Base-by-base conservation (phyloP, 106 monocot species). In the Cymbidium sinense region DNA sequence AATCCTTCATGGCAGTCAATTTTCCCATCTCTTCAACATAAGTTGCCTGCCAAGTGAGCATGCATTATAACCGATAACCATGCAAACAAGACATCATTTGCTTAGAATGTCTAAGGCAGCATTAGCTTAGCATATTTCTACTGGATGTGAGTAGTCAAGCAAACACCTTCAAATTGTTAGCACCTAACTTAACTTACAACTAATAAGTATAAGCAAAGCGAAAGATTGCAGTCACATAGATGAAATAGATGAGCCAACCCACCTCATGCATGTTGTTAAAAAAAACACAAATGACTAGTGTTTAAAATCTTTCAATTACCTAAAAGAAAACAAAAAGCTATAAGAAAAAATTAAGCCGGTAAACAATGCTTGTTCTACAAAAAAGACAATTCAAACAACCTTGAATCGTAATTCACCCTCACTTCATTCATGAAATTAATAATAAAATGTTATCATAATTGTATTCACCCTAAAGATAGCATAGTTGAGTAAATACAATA, bases 1-100 rank as follows among this genome's bases (percentile, higher is more conserved):
- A 88, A 86, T 98, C 93, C 84, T 94, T 98, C 89, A 98, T 94
- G 33, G 74, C 34, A 67, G 76, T 78, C 43, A 93, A 37, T 51
- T 90, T 98, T 29, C 89, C 91, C 81, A 83, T 82, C 84, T 92
- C 96, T 80, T 98, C 91, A 76, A 88, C 20, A 78, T 85, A 91
- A 28, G 84, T 94, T 67, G 77, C 88, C 96, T 98, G 76, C 37
- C 65, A 83, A 65, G 30, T 67, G 31, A 58, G 23, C 21, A 58
- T 58, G 58, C 23, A 6, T 58, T 21, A 23, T 58, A 58, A n/a
- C n/a, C 4, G 58, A 23, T n/a, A 20, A 58, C 47, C 47, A 15
- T 47, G 47, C 47, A 58, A 58, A 58, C 58, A 58, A 58, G 58
- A n/a, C 8, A 23, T 58, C 58, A 58, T 8, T 58, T 58, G 58